phyloP scores from a whole-genome alignment of 2,329 filamentous ascomycete species.

The Coniochaeta prunicola region DNA sequence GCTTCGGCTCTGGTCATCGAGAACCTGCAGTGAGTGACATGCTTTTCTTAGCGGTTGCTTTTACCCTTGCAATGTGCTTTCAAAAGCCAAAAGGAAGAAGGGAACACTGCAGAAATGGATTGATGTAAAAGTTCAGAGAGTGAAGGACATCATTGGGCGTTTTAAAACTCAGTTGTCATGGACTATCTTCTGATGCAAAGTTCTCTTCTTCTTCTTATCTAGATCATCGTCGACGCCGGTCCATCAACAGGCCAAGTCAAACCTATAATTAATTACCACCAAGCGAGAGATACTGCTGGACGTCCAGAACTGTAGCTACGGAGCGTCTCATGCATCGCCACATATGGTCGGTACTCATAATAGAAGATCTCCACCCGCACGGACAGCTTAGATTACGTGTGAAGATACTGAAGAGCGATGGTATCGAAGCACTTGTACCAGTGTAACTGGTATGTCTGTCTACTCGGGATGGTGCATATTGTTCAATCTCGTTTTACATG shows the following conservation, averaged over 20 bases:
- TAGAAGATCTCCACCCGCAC: background rate
- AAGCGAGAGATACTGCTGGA: background rate
- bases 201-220: background rate
- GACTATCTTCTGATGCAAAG: background rate
- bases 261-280: conserved; percentile 1
- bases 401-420: no score
- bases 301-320: background rate
- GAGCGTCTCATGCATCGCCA: background rate
- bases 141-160: background rate
- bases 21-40: conserved; percentile 45
- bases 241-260: background rate
- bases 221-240: background rate
- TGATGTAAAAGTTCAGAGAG: background rate
- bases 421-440: no score
- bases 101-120: background rate
- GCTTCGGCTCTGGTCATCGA: conserved; percentile 92
- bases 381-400: background rate
- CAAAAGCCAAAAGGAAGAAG: background rate
- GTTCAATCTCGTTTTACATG: no score
- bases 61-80: background rate
- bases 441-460: no score
- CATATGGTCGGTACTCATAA: background rate
- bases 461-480: no score
- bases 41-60: background rate
- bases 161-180: background rate